Base-by-base conservation (phyloP, 306 rosid genomes). In the Sphenostylis stenocarpa region DNA sequence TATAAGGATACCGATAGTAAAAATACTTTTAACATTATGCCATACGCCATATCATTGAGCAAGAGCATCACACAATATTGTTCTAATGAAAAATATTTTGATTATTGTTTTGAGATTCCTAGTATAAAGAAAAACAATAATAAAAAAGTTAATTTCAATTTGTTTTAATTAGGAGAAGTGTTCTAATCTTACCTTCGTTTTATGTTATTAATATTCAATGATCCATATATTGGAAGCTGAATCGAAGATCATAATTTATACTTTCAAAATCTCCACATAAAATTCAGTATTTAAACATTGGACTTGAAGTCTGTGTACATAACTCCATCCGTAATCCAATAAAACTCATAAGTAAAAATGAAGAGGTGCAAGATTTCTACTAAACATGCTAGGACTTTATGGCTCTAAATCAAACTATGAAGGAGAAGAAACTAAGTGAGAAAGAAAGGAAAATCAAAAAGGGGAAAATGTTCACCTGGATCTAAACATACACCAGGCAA, bases 401-500 rank as follows among this genome's bases (percentile, higher is more conserved):
- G 21, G 69, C 29, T 13, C 64, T 26, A 51, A 72, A 20, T 73
- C 38, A 43, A 74, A 68, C 75, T 67, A 44, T 19, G 58, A 7
- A 44, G 26, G 48, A 67, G 26, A 56, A 43, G 15, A 29, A 43
- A 78, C 11, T n/a, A 17, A 39, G 28, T n/a, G 43, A 7, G 9
- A 26, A 16, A 36, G 39, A 51, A 70, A 4, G 33, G 51, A 33
- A 41, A 20, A 67, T 45, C 9, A 7, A 57, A 67, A 73, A 23
- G 66, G 17, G 2, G 51, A 60, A 56, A 21, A 66, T 13, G 67
- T 19, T 70, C 44, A 67, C 39, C 58, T 70, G 4, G 16, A 28
- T 70, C 82, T 53, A 80, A 49, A 48, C 57, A 66, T 33, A 29
- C 26, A 71, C 64, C 44, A 39, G 20, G 36, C 31, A 84, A 52